Base-by-base conservation (phyloP, 177 flowering plant genomes). In the Vitis hybrid region DNA sequence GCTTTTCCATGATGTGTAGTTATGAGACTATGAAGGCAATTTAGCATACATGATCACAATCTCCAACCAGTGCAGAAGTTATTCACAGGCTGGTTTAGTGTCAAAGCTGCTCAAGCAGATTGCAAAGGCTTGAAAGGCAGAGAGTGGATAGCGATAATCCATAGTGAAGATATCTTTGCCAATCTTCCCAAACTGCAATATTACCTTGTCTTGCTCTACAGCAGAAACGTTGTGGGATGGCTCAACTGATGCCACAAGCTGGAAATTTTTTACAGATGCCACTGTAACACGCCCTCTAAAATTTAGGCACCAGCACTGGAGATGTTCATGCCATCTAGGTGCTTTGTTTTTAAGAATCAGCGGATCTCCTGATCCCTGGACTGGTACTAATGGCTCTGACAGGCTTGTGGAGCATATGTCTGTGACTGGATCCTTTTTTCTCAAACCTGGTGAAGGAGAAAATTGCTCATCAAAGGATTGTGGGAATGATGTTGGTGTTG, bases 161-260 rank as follows among this genome's bases (percentile, higher is more conserved):
- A 87, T 84, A 56, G 91, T 87, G 79, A 87, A 87, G 60, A 87
- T 79, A 71, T 87, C 91, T 74, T 86, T 87, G 15, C 89, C 91
- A 52, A 87, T 78, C 72, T 86, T 87, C 9, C 91, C 91, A 64
- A 87, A 87, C 67, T 87, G 90, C 59, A 87, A 63, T 46, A 85
- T 82, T 7, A 85, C 83, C 73, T 73, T 83, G 14, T 87, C 88
- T 64, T 85, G 84, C 63, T 87, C 87, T 56, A 58, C 83, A 4
- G 67, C 67, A 2, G 87, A 70, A 35, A 82, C 74, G 59, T 80
- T 78, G 56, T 76, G 77, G 17, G 83, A 71, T 61, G 84, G 76
- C 13, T 80, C 77, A 51, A 77, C 75, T 11, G 82, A 84, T 11
- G 86, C 86, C 30, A 81, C 84, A 20, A 85, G 83, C 73, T 85